Base-by-base conservation (phyloP, 805 yeast species). In the Yarrowia sp. region DNA sequence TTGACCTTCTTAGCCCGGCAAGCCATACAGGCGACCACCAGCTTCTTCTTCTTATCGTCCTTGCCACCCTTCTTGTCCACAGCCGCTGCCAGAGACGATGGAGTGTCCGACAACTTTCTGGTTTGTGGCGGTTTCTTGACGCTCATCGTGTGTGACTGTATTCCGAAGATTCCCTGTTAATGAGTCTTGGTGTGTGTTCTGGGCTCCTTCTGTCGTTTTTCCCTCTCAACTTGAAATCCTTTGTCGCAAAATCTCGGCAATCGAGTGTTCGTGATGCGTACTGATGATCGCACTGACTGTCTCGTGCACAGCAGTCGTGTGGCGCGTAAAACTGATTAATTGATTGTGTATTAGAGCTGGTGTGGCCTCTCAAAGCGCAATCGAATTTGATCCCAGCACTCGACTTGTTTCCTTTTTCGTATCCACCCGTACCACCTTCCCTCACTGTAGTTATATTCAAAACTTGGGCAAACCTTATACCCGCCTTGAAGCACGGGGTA, bases 1-100 rank as follows among this genome's bases (percentile, higher is more conserved):
- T 76, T 77, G 68, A 77, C 77, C 73, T 77, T 77, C 71, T 78
- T 78, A 63, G 75, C 75, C n/a, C 80, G 70, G 65, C 80, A 77
- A 19, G 76, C 76, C 45, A 71, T 71, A 68, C 80, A 77, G 8
- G 80, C 80, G 19, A 75, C 79, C 36, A 76, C 79, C 35, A 75
- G 72, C 61, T 76, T 75, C 52, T 74, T 77, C 41, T 59, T 59
- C 52, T 59, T 59, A 52, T 59, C 65, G 5, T 59, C 52, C 42
- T 59, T 45, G 3, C 52, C 49, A 8, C 26, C 42, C 42, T 59
- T 59, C 19, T 43, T 59, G 42, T 59, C 65, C 35, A 35, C 16
- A 35, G 16, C 16, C 8, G 42, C 22, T 4, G 64, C 64, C 35
- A 59, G 42, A 7, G 65, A 59, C 8, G 52, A 42, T n/a, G 65